Percentiles rank a stretch among this genome's conserved stretches.
phyloP scores from a whole-genome alignment of 495 filamentous ascomycete genomes.

The Hypomontagnella submonticulosa region DNA sequence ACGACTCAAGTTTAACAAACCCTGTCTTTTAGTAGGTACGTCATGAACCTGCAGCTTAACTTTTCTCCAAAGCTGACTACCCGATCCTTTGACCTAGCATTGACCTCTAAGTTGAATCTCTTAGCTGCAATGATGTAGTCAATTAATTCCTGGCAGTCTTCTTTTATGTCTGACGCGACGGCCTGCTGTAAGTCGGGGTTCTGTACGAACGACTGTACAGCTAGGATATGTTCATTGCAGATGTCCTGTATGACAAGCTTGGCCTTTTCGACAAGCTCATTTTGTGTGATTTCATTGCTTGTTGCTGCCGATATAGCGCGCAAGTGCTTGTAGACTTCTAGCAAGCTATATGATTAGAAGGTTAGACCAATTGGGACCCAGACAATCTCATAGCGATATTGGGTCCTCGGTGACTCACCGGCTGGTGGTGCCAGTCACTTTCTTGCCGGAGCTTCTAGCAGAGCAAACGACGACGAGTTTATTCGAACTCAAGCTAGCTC shows the following conservation, averaged over 20 bases:
- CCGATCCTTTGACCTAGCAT: constrained; percentile 83
- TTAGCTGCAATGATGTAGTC: constrained; percentile 66
- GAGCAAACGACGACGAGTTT: constrained; percentile 92
- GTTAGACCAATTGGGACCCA: constrained; percentile 31
- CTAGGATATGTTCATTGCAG: constrained; percentile 75
- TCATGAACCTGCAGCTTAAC: constrained; percentile 87
- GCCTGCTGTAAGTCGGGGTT: constrained; percentile 67
- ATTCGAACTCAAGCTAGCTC: constrained; percentile 71
- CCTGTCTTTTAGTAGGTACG: constrained; percentile 77
- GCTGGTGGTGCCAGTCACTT: constrained; percentile 92
- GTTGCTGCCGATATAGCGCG: constrained; percentile 74
- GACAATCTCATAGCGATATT: neutral
- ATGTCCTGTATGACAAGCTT: constrained; percentile 78
- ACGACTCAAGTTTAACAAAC: constrained; percentile 43
- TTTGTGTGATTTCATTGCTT: constrained; percentile 67
- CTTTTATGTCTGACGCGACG: constrained; percentile 70
- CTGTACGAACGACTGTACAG: constrained; percentile 70
- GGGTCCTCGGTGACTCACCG: constrained; percentile 68
- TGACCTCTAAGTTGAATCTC: constrained; percentile 75
- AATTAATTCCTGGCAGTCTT: constrained; percentile 73
- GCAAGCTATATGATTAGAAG: constrained; percentile 50
- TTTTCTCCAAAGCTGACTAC: constrained; percentile 95
- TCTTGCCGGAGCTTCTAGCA: constrained; percentile 88
- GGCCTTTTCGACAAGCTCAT: constrained; percentile 76
- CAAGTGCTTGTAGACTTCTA: constrained; percentile 72